Conservation (phyloP, 2,329 filamentous ascomycete genomes). For the Karstenula rhodostoma region DNA sequence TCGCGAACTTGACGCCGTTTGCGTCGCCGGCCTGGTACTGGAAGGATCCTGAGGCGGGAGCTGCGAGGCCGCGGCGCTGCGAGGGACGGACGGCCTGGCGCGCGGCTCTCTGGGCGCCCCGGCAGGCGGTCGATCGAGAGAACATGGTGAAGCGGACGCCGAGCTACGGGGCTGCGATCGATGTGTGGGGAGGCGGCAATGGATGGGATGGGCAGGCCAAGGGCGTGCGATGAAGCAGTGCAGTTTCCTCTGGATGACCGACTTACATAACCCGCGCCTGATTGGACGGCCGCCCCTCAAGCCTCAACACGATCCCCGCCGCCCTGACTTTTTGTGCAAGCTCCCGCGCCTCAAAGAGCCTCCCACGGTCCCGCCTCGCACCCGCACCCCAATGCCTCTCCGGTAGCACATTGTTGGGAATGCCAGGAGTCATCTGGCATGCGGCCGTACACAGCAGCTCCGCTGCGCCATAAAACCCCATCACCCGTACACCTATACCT, state of each 20-base stretch:
- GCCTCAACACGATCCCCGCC: constrained; percentile 12
- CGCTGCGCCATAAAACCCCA: no score
- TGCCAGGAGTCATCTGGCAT: no score
- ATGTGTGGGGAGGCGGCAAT: constrained; percentile 62
- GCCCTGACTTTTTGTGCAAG: constrained; percentile 8
- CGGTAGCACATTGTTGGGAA: no score
- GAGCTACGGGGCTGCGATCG: constrained; percentile 53
- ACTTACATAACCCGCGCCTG: constrained; percentile 16
- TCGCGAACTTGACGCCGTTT: constrained; percentile 89
- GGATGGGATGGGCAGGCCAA: constrained; percentile 41
- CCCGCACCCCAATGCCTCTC: constrained; percentile 38
- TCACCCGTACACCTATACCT: constrained; percentile 15
- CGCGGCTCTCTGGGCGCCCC: constrained; percentile 69
- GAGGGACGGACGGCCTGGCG: constrained; percentile 63
- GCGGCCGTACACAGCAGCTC: no score
- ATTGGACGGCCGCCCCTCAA: neutral
- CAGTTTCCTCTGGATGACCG: constrained; percentile 15
- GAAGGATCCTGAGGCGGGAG: constrained; percentile 76
- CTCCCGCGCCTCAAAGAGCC: neutral
- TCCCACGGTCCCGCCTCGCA: neutral
- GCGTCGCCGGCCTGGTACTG: constrained; percentile 88
- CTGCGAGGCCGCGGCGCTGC: constrained; percentile 69
- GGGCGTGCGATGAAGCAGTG: constrained; percentile 6
- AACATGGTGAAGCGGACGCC: constrained; percentile 64
- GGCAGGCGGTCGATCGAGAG: constrained; percentile 71